phyloP scores from a whole-genome alignment of 228 moss, liverwort and hornwort species.

The Sphagnum magellanicum region DNA sequence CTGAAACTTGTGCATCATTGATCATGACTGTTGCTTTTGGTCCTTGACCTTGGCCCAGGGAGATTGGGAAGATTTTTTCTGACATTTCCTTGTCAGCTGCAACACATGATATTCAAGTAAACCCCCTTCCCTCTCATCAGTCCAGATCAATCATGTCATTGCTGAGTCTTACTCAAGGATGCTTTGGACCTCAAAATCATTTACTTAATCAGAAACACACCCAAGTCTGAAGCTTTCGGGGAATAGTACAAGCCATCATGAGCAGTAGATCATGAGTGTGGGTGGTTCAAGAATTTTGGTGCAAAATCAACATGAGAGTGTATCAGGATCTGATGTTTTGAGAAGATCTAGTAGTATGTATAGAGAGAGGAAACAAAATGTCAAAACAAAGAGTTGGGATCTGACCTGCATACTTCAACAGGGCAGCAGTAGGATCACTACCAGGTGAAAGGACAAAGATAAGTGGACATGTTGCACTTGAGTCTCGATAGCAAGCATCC shows the following conservation, averaged over 20 bases:
- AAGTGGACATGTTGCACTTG: slow-evolving; percentile 70
- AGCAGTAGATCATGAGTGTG: no score
- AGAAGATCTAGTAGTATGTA: background rate
- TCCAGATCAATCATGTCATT: background rate
- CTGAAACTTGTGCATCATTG: slow-evolving; percentile 65
- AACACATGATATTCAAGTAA: background rate
- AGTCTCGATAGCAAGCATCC: slow-evolving; percentile 79
- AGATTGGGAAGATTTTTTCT: slow-evolving; percentile 73
- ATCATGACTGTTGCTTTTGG: slow-evolving; percentile 82
- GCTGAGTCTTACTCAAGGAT: no score
- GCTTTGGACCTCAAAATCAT: no score
- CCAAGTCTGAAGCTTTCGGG: no score
- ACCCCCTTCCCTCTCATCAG: background rate
- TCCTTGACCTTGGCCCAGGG: slow-evolving; percentile 93
- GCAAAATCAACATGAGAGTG: no score
- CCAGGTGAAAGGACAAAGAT: slow-evolving; percentile 89
- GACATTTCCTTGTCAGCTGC: slow-evolving; percentile 85
- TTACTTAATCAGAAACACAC: no score
- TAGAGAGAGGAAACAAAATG: background rate
- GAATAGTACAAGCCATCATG: no score
- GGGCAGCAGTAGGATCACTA: slow-evolving; percentile 80
- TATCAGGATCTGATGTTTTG: no score
- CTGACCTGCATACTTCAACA: slow-evolving; percentile 63
- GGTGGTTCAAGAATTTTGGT: no score
- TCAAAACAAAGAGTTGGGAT: background rate